A percentile compares a stretch with the other conserved stretches of the same genome.
Conservation (phyloP, 2,329 filamentous ascomycete species). For the Calonectria ilicicola region DNA sequence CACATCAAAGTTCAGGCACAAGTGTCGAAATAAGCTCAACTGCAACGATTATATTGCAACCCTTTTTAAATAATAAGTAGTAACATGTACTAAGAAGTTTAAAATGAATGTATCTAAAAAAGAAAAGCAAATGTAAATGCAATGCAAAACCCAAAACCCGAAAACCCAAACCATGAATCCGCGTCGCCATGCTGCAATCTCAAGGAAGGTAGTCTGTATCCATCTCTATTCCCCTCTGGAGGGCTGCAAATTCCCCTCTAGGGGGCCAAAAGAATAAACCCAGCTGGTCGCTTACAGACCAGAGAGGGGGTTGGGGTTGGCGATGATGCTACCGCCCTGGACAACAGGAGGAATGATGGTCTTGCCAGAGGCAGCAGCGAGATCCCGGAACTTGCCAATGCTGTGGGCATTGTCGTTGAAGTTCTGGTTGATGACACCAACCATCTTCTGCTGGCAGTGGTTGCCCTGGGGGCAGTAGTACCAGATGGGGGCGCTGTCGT, state of each 20-base stretch:
- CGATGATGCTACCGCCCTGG: constrained; percentile 52
- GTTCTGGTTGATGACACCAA: constrained; percentile 62
- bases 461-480: constrained; percentile 58
- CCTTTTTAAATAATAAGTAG: neutral
- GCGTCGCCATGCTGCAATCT: neutral
- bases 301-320: constrained; percentile 55
- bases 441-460: constrained; percentile 64
- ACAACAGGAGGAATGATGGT: constrained; percentile 47
- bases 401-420: constrained; percentile 53
- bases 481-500: constrained; percentile 56
- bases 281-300: constrained; percentile 47
- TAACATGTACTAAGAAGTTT: constrained; percentile 19
- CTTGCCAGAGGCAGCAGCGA: constrained; percentile 47
- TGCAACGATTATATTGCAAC: constrained; percentile 7
- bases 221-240: neutral
- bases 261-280: neutral
- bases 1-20: neutral
- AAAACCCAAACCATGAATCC: neutral
- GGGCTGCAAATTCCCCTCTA: neutral
- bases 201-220: constrained; percentile 10
- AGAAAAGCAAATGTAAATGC: constrained; percentile 13
- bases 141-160: constrained; percentile 9
- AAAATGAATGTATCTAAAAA: constrained; percentile 25
- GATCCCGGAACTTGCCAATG: constrained; percentile 50
- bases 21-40: neutral